These are phyloP conservation scores for Pochonia chlamydosporia DNA, from an alignment of 2,329 filamentous ascomycete genomes.

Conservation along the genomic window DNA sequence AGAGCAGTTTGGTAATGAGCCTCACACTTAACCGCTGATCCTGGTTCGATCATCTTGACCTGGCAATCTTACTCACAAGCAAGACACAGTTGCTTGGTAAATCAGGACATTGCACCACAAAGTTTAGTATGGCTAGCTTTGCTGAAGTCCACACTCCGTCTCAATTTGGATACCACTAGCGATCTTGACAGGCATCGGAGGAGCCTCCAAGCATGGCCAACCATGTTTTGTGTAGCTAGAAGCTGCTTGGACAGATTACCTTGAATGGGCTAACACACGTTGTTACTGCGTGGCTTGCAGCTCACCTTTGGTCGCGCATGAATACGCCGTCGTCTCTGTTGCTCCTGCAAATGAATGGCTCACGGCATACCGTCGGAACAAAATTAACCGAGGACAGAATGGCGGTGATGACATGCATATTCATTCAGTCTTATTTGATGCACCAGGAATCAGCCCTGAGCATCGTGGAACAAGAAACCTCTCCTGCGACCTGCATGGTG, in stretches of 20 bases:
- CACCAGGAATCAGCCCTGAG: background rate
- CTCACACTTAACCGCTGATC: too few relatives aligned
- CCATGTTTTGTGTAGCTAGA: slow-evolving; percentile 6
- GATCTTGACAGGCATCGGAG: slow-evolving; percentile 6
- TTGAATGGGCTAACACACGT: slow-evolving; percentile 3
- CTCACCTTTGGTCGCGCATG: slow-evolving; percentile 1
- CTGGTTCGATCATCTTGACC: too few relatives aligned
- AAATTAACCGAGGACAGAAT: slow-evolving; percentile 9
- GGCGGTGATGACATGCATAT: slow-evolving; percentile 5
- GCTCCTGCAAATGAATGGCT: slow-evolving; percentile 3
- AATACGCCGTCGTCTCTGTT: slow-evolving; percentile 1
- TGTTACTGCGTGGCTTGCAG: slow-evolving; percentile 2
- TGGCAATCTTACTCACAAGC: too few relatives aligned
- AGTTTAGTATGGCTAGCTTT: slow-evolving; percentile 2
- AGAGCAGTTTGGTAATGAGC: too few relatives aligned
- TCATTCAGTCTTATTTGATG: background rate
- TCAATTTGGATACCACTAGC: slow-evolving; percentile 8
- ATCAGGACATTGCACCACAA: too few relatives aligned
- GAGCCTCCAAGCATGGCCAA: slow-evolving; percentile 5
- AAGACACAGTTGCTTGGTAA: too few relatives aligned
- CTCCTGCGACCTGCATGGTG: background rate
- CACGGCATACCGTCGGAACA: slow-evolving; percentile 1
- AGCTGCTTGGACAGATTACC: background rate
- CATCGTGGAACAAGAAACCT: too few relatives aligned
- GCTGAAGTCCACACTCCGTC: background rate